Evolutionary conservation across 192 early-diverging fungal genomes (phyloP).

Genomic region (Entrophospora sp.): DNA sequence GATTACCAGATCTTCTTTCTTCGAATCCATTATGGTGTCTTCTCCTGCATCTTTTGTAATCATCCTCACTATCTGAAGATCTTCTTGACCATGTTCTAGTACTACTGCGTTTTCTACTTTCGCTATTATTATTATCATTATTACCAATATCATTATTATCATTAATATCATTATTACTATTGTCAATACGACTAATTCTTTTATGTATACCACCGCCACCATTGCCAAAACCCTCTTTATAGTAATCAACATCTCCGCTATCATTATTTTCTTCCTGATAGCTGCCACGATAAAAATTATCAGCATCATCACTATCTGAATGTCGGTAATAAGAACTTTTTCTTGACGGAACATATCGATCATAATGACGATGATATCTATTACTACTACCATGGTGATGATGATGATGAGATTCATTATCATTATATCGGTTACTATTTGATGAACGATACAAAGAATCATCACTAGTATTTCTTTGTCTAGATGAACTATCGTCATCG

Average conservation of each 20-base stretch:
- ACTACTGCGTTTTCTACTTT: neutral
- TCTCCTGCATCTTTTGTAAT: neutral
- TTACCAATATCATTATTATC: no score
- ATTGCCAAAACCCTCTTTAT: no score
- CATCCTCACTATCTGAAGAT: conserved; percentile 8
- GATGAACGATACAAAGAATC: neutral
- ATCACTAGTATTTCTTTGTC: conserved; percentile 3
- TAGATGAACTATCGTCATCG: conserved; percentile 4
- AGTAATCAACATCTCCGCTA: neutral
- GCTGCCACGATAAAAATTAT: no score
- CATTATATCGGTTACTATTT: neutral
- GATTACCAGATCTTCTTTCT: neutral
- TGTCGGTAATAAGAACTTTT: neutral
- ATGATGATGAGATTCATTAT: no score
- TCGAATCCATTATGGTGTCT: neutral
- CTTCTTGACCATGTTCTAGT: conserved; percentile 2
- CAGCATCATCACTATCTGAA: neutral
- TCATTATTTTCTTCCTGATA: neutral
- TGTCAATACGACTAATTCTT: no score
- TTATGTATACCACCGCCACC: no score
- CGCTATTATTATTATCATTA: neutral
- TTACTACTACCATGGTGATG: neutral
- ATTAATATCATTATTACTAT: no score
- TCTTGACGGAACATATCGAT: conserved; percentile 2
- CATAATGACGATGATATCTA: conserved; percentile 2